Conservation (phyloP, 768 basidiomycete genomes). For the Cubamyces lactineus region DNA sequence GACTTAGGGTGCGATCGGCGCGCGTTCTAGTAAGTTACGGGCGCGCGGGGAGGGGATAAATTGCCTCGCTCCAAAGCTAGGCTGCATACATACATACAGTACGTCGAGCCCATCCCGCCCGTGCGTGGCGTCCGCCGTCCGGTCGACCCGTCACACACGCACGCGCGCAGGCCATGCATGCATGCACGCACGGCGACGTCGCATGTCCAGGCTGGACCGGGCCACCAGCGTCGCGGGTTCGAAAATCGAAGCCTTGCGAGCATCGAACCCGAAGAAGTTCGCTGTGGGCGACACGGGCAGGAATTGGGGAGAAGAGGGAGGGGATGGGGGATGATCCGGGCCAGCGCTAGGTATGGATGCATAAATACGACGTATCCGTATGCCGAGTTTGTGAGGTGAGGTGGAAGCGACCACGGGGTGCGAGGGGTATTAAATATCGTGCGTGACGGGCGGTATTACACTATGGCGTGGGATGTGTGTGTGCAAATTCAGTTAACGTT, state of each 20-base stretch:
- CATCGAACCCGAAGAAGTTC: constrained; percentile 12
- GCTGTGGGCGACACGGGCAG: neutral
- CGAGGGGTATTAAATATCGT: constrained; percentile 1
- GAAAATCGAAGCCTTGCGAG: constrained; percentile 6
- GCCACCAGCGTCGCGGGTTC: neutral
- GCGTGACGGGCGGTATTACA: constrained; percentile 1
- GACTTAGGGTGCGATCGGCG: constrained; percentile 19
- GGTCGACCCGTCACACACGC: too few relatives aligned
- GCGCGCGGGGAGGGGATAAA: neutral
- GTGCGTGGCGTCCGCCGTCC: too few relatives aligned
- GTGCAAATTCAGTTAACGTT: constrained; percentile 6
- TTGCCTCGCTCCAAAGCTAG: too few relatives aligned
- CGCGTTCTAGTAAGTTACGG: neutral
- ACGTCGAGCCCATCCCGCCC: too few relatives aligned
- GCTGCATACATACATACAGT: too few relatives aligned
- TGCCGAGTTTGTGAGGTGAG: neutral
- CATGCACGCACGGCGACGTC: constrained; percentile 3
- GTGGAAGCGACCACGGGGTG: neutral
- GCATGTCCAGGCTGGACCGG: neutral
- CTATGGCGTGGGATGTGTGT: neutral
- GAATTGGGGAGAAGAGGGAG: neutral
- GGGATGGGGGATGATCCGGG: neutral
- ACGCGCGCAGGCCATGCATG: neutral
- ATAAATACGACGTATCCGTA: too few relatives aligned
- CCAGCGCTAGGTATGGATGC: too few relatives aligned